Percentiles rank a stretch among this genome's conserved stretches.
These are phyloP conservation scores for Aquilaria agallochum DNA, from an alignment of 441 rosid genomes.

Conservation along the genomic window DNA sequence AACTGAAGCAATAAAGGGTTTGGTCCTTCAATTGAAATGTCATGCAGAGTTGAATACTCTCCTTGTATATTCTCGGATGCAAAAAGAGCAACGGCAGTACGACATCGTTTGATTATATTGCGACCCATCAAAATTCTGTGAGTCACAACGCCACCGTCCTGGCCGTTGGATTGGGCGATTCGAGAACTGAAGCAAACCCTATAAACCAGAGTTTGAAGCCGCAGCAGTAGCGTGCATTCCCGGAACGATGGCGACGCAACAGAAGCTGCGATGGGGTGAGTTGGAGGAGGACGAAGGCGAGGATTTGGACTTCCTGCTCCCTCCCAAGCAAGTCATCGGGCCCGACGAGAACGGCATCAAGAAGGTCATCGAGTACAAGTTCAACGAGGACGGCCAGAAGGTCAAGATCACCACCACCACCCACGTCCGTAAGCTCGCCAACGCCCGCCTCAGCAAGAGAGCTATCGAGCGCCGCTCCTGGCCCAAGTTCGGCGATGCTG, in stretches of 20 bases:
- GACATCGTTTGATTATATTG: too few species aligned
- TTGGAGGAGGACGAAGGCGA: slow-evolving; percentile 65
- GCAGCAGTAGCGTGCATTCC: background rate
- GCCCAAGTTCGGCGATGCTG: slow-evolving; percentile 85
- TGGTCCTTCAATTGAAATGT: too few species aligned
- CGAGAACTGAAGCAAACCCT: too few species aligned
- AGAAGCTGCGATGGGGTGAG: slow-evolving; percentile 75
- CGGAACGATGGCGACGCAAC: slow-evolving; percentile 2
- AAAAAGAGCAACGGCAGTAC: too few species aligned
- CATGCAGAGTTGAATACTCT: too few species aligned
- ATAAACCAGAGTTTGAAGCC: too few species aligned
- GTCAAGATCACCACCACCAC: slow-evolving; percentile 62
- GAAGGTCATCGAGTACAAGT: slow-evolving; percentile 62
- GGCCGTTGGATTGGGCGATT: too few species aligned
- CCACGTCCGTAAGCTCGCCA: slow-evolving; percentile 65
- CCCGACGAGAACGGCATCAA: slow-evolving; percentile 83
- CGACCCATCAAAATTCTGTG: too few species aligned
- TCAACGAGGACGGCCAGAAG: slow-evolving; percentile 64
- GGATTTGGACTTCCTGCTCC: slow-evolving; percentile 62
- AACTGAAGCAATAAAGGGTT: too few species aligned
- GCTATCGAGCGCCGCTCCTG: slow-evolving; percentile 73
- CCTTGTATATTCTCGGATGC: too few species aligned
- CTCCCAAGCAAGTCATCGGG: slow-evolving; percentile 65
- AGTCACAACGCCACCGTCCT: too few species aligned
- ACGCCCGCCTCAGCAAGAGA: slow-evolving; percentile 54